A percentile compares a stretch with the other conserved stretches of the same genome.
phyloP scores from a whole-genome alignment of 805 yeast genomes.

The Kazachstania psychrophila region DNA sequence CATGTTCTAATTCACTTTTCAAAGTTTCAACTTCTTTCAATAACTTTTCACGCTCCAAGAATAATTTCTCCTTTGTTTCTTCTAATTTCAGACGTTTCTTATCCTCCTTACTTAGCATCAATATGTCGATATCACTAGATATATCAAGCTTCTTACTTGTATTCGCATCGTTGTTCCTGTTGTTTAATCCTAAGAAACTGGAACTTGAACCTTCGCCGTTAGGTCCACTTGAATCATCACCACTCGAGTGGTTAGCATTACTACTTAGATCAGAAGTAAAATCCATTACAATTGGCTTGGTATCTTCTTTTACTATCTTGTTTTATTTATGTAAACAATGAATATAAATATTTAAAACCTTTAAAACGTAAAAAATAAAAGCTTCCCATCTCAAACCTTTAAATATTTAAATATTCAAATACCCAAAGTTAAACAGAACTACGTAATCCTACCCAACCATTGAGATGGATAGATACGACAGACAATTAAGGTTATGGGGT shows the following conservation, averaged over 20 bases:
- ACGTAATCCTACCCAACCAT: too few species aligned
- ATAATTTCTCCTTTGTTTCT: slow-evolving; percentile 15
- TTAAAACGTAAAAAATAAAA: too few species aligned
- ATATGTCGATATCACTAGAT: slow-evolving; percentile 4
- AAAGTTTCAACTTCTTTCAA: slow-evolving; percentile 12
- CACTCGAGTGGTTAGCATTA: neutral
- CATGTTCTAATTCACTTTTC: slow-evolving; percentile 3
- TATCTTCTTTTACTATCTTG: too few species aligned
- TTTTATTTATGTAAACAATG: neutral
- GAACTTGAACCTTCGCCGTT: slow-evolving; percentile 1
- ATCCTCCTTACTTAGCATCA: slow-evolving; percentile 12
- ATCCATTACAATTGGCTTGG: too few species aligned
- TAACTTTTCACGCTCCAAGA: slow-evolving; percentile 13
- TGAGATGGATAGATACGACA: slow-evolving; percentile 55
- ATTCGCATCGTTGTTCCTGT: neutral
- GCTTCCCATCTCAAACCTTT: too few species aligned
- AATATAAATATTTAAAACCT: too few species aligned
- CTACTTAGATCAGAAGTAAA: slow-evolving; percentile 19
- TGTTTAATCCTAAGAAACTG: neutral
- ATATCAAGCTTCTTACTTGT: neutral
- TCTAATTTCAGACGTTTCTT: slow-evolving; percentile 10
- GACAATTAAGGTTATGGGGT: slow-evolving; percentile 88
- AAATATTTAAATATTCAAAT: too few species aligned
- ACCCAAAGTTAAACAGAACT: too few species aligned
- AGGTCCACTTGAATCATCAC: neutral